These are phyloP conservation scores for Pharnaceum exiguum DNA, from an alignment of 148 eudicot species.

Conservation along the genomic window DNA sequence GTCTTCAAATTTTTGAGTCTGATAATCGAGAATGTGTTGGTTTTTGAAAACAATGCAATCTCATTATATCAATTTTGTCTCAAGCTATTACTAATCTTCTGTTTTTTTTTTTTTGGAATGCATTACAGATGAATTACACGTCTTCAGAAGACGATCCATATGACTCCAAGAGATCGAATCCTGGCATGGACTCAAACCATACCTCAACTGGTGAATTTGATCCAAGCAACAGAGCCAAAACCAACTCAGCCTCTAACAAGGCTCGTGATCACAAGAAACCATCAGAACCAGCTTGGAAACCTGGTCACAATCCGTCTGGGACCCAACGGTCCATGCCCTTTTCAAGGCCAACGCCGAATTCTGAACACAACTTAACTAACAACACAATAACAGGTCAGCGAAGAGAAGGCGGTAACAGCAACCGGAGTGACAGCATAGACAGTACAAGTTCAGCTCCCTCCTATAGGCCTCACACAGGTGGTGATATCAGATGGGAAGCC, in stretches of 20 bases:
- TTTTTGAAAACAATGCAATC: too few relatives aligned
- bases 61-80: too few relatives aligned
- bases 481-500: conserved; percentile 83
- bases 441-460: conserved; percentile 38
- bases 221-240: not conserved
- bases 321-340: conserved; percentile 22
- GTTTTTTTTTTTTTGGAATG: not conserved
- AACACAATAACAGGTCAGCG: conserved; percentile 3
- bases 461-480: conserved; percentile 81
- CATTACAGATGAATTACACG: conserved; percentile 34
- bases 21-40: not conserved
- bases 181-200: conserved; percentile 14
- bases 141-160: conserved; percentile 29
- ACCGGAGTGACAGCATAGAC: conserved; percentile 64
- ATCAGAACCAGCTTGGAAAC: conserved; percentile 17
- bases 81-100: too few relatives aligned
- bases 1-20: not conserved
- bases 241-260: conserved; percentile 15
- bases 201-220: conserved; percentile 17
- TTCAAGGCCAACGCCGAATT: conserved; percentile 7
- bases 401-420: conserved; percentile 11
- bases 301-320: conserved; percentile 9
- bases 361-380: not conserved
- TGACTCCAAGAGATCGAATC: conserved; percentile 20
- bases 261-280: conserved; percentile 19